Evolutionary conservation across 306 rosid genomes (phyloP).

Genomic region (Astragalus membranaceus): DNA sequence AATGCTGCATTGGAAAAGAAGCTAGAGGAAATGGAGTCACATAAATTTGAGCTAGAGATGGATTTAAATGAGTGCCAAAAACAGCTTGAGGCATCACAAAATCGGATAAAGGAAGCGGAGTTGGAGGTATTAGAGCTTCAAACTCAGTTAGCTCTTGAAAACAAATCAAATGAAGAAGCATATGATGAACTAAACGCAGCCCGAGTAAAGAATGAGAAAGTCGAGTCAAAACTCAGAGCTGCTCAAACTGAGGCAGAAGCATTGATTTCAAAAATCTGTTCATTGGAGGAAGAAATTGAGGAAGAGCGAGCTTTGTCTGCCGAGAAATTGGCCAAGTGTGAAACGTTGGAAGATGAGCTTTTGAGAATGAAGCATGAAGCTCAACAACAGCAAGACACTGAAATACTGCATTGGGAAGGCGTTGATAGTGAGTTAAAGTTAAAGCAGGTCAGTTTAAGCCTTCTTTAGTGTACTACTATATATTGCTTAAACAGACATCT

Average conservation of each 20-base stretch:
- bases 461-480: neutral
- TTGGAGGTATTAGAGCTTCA: constrained; percentile 39
- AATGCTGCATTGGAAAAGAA: constrained; percentile 42
- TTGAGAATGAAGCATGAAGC: constrained; percentile 41
- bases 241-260: constrained; percentile 37
- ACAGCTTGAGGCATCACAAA: constrained; percentile 40
- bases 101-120: constrained; percentile 37
- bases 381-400: constrained; percentile 31
- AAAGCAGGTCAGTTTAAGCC: constrained; percentile 55
- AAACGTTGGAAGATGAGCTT: constrained; percentile 54
- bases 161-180: constrained; percentile 37
- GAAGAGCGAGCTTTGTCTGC: constrained; percentile 53
- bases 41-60: constrained; percentile 41
- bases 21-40: constrained; percentile 35
- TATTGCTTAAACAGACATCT: neutral
- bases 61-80: constrained; percentile 33
- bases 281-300: constrained; percentile 46
- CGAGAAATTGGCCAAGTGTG: constrained; percentile 35
- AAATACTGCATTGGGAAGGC: constrained; percentile 16
- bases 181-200: constrained; percentile 40
- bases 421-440: constrained; percentile 32
- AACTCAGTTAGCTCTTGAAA: constrained; percentile 37
- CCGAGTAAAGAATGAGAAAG: constrained; percentile 30
- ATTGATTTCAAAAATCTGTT: constrained; percentile 41
- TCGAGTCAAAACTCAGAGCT: constrained; percentile 40